Conservation (phyloP, 2,329 filamentous ascomycete genomes). For the Colletotrichum liaoningense region DNA sequence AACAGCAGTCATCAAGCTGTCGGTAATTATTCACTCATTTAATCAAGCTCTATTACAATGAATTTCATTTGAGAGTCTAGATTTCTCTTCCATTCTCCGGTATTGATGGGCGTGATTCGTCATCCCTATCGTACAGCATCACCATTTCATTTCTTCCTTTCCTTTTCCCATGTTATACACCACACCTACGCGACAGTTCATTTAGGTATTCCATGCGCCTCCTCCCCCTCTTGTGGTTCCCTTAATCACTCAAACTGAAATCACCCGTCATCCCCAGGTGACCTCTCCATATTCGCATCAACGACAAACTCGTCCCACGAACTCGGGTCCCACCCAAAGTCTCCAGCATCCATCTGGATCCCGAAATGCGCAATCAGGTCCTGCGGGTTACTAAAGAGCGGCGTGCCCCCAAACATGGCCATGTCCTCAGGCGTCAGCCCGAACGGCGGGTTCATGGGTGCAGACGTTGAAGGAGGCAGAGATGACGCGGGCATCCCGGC, state of each 20-base stretch:
- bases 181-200: not conserved
- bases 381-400: conserved; percentile 39
- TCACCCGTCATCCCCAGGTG: conserved; percentile 40
- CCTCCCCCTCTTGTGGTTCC: not conserved
- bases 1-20: no score
- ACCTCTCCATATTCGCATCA: conserved; percentile 50
- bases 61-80: not conserved
- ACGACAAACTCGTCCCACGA: conserved; percentile 58
- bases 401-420: conserved; percentile 16
- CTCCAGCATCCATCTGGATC: conserved; percentile 35
- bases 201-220: no score
- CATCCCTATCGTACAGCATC: not conserved
- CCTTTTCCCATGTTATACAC: not conserved
- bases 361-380: conserved; percentile 39
- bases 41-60: not conserved
- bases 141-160: not conserved
- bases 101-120: conserved; percentile 11
- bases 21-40: no score
- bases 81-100: not conserved
- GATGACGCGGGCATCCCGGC: not conserved
- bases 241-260: no score
- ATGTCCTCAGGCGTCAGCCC: not conserved
- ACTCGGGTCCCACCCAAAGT: conserved; percentile 46
- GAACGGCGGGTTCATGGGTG: not conserved
- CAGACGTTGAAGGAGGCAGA: not conserved